Percentiles rank a stretch among this genome's conserved stretches.
These are phyloP conservation scores for Scheffersomyces segobiensis DNA, from an alignment of 1,139 yeast genomes.

Conservation along the genomic window DNA sequence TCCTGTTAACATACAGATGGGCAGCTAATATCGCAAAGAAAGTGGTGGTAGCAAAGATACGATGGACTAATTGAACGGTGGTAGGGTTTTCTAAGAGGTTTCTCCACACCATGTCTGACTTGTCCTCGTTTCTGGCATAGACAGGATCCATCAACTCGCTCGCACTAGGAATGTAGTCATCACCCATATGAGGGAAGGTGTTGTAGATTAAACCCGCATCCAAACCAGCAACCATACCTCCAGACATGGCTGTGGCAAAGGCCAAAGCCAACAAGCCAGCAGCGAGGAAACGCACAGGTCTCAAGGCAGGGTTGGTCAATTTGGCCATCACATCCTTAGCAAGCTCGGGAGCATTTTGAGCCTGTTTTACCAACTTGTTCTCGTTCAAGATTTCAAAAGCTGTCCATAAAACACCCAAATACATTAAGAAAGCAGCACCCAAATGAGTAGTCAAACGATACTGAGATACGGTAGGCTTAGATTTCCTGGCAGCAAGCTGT, in stretches of 20 bases:
- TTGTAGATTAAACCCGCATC: constrained; percentile 97
- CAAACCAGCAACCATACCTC: constrained; percentile 97
- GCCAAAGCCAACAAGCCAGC: constrained; percentile 64
- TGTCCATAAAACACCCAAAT: constrained; percentile 86
- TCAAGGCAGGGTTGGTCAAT: constrained; percentile 52
- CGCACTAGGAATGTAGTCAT: constrained; percentile 66
- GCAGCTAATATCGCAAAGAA: constrained; percentile 69
- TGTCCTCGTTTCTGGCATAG: constrained; percentile 66
- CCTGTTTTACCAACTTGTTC: constrained; percentile 51
- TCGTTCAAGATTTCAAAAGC: constrained; percentile 84
- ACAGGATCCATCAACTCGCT: constrained; percentile 75
- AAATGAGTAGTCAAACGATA: constrained; percentile 92
- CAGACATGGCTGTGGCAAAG: constrained; percentile 90
- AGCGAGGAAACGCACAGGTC: constrained; percentile 56
- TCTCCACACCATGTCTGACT: constrained; percentile 84
- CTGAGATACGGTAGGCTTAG: constrained; percentile 95
- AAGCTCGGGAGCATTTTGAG: constrained; percentile 57
- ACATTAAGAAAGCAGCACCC: constrained; percentile 88
- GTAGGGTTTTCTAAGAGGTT: constrained; percentile 94
- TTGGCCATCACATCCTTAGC: constrained; percentile 53
- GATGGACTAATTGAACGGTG: constrained; percentile 90
- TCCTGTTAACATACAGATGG: constrained; percentile 60
- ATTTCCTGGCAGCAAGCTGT: constrained; percentile 73
- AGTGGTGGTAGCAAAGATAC: constrained; percentile 81
- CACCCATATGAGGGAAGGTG: constrained; percentile 96